Percentiles rank a stretch among this genome's conserved stretches.
These are phyloP conservation scores for Salix brachista DNA, from an alignment of 345 rosid genomes.

Conservation along the genomic window DNA sequence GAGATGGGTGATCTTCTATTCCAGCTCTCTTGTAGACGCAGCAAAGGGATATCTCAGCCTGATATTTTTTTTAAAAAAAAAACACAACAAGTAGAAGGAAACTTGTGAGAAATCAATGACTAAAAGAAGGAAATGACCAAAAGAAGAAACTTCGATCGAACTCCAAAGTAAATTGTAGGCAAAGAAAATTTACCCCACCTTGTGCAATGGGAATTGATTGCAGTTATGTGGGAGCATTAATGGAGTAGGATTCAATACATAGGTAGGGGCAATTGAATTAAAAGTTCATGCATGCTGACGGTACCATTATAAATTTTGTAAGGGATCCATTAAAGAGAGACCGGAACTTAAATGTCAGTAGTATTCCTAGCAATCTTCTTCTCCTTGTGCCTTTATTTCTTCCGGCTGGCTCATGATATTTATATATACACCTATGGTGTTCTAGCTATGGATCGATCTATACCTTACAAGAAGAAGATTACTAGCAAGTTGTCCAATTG, in stretches of 20 bases:
- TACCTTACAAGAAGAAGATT: background rate
- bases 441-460: background rate
- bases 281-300: background rate
- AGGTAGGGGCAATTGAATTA: background rate
- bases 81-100: background rate
- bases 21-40: constrained; percentile 96
- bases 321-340: background rate
- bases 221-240: background rate
- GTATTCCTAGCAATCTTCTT: background rate
- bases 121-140: background rate
- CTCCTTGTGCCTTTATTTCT: background rate
- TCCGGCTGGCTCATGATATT: background rate
- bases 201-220: background rate
- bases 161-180: background rate
- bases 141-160: background rate
- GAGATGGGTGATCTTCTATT: constrained; percentile 84
- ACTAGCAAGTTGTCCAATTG: background rate
- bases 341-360: background rate
- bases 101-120: background rate
- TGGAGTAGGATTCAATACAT: background rate
- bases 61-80: background rate
- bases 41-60: constrained; percentile 87
- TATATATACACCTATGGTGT: background rate
- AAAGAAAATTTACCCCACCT: background rate
- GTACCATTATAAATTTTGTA: background rate